Conservation (phyloP, 2,329 filamentous ascomycete genomes). For the Scedosporium minutisporum region DNA sequence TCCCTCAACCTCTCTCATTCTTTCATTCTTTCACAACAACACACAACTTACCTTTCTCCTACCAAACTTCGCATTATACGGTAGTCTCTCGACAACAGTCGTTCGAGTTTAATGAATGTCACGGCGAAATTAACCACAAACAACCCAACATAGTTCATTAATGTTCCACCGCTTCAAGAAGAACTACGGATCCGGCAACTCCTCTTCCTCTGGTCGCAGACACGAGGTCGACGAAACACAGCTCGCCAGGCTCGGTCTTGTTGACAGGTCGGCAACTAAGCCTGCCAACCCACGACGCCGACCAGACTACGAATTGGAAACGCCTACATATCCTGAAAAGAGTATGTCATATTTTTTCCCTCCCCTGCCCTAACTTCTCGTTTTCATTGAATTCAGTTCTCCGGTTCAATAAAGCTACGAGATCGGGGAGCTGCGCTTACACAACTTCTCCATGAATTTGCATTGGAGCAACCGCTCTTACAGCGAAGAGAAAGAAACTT, state of each 20-base stretch:
- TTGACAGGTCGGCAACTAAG: constrained; percentile 3
- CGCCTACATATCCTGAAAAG: constrained; percentile 29
- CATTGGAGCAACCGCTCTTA: too few species aligned
- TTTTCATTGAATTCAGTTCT: background rate
- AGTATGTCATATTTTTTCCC: constrained; percentile 19
- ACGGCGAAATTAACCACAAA: background rate
- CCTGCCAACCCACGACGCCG: constrained; percentile 9
- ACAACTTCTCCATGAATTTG: too few species aligned
- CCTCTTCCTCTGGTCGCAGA: constrained; percentile 1
- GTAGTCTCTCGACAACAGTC: background rate
- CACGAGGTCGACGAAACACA: background rate
- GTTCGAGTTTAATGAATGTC: background rate
- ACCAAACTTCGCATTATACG: background rate
- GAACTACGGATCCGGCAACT: background rate
- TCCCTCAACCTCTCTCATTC: background rate
- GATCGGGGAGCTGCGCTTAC: too few species aligned
- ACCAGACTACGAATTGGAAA: constrained; percentile 14
- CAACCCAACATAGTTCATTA: background rate
- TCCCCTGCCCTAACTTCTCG: background rate
- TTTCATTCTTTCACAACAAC: background rate
- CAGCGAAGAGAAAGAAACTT: too few species aligned
- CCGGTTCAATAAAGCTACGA: background rate
- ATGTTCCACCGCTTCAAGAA: constrained; percentile 3
- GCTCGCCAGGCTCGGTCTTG: constrained; percentile 5
- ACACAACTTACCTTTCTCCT: background rate